phyloP scores from a whole-genome alignment of 495 filamentous ascomycete genomes.

The Eremomyces bilateralis region DNA sequence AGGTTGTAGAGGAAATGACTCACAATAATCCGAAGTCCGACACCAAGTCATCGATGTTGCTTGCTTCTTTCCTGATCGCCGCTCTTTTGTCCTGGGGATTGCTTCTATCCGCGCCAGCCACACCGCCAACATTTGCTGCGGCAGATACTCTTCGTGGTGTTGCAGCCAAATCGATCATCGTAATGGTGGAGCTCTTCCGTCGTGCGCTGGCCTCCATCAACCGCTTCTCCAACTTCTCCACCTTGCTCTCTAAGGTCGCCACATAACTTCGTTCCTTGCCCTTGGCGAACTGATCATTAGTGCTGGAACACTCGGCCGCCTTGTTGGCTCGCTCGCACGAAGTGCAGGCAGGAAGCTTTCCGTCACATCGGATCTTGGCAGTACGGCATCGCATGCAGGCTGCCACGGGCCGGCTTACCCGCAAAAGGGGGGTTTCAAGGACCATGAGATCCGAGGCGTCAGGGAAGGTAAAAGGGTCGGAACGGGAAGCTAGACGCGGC shows the following conservation, averaged over 20 bases:
- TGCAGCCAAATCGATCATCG: constrained; percentile 19
- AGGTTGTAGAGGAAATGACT: too few relatives aligned
- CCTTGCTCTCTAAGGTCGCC: constrained; percentile 66
- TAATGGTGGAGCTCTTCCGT: constrained; percentile 27
- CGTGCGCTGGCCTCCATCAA: constrained; percentile 36
- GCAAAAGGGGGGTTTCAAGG: constrained; percentile 57
- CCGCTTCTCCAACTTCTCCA: constrained; percentile 63
- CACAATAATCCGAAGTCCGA: constrained; percentile 24
- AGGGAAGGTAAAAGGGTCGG: not conserved
- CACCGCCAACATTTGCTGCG: too few relatives aligned
- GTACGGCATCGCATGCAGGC: constrained; percentile 81
- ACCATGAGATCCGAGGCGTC: constrained; percentile 11
- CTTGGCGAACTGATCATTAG: constrained; percentile 80
- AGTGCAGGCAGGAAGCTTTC: constrained; percentile 79
- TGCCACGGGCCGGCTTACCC: constrained; percentile 77
- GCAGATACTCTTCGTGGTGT: too few relatives aligned
- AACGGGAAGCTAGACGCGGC: too few relatives aligned
- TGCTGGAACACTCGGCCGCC: constrained; percentile 66
- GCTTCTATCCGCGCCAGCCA: too few relatives aligned
- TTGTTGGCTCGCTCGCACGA: constrained; percentile 75
- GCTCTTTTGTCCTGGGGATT: constrained; percentile 11
- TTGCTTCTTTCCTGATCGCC: constrained; percentile 17
- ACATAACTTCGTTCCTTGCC: constrained; percentile 94
- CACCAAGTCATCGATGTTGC: constrained; percentile 22
- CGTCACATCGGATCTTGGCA: constrained; percentile 92